A percentile compares a stretch with the other conserved stretches of the same genome.
phyloP scores from a whole-genome alignment of 495 filamentous ascomycete genomes.

The Trichocladium uniseriatum region DNA sequence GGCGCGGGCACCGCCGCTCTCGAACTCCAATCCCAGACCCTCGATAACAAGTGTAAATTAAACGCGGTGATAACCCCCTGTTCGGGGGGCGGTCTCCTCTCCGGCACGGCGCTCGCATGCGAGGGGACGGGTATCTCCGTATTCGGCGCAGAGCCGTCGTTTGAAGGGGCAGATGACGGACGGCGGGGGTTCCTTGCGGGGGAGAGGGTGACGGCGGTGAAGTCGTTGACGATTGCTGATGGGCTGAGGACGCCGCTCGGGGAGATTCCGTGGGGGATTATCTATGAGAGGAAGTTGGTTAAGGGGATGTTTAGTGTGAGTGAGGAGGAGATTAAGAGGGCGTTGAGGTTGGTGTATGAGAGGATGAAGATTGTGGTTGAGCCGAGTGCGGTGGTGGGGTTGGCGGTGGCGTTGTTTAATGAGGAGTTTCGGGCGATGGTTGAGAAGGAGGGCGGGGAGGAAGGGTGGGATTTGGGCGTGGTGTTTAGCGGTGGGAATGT shows the following conservation, averaged over 20 bases:
- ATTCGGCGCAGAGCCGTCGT: constrained; percentile 86
- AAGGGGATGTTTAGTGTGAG: constrained; percentile 64
- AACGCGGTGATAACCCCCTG: constrained; percentile 79
- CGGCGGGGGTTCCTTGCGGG: constrained; percentile 55
- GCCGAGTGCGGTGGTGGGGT: constrained; percentile 75
- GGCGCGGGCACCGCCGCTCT: constrained; percentile 83
- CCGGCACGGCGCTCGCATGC: constrained; percentile 70
- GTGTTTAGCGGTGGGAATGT: constrained; percentile 91
- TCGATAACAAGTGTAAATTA: constrained; percentile 25
- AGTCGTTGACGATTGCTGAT: constrained; percentile 78
- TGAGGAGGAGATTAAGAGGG: constrained; percentile 72
- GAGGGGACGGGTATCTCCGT: constrained; percentile 56
- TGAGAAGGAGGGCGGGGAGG: constrained; percentile 57
- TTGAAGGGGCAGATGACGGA: constrained; percentile 78
- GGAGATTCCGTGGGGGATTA: constrained; percentile 65
- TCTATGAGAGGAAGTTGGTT: constrained; percentile 63
- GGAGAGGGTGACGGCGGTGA: constrained; percentile 54
- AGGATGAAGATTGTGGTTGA: constrained; percentile 88
- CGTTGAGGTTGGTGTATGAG: constrained; percentile 74
- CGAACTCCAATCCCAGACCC: constrained; percentile 50
- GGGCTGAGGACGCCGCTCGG: constrained; percentile 83
- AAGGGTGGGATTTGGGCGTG: constrained; percentile 80
- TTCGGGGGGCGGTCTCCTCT: constrained; percentile 82
- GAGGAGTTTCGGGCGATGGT: constrained; percentile 70
- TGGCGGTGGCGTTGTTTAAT: constrained; percentile 76